A percentile compares a stretch with the other conserved stretches of the same genome.
These are phyloP conservation scores for Euphorbia pulcherrima DNA, from an alignment of 345 rosid species.

Conservation along the genomic window DNA sequence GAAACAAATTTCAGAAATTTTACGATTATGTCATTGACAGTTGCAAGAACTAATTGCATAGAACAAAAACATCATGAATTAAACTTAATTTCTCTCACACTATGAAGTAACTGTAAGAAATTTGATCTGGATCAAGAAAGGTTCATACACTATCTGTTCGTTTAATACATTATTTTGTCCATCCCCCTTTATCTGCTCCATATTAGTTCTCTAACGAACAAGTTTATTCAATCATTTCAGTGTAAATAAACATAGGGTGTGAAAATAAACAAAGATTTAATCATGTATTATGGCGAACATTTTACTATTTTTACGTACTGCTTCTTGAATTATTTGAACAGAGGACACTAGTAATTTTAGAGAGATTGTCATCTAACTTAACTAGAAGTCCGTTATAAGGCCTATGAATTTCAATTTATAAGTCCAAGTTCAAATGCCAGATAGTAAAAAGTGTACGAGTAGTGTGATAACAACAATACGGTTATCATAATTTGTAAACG, in stretches of 20 bases:
- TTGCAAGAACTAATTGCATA: not conserved
- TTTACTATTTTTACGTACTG: not conserved
- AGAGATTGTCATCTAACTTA: not conserved
- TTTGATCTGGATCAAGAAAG: not conserved
- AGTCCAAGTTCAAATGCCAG: constrained; percentile 1
- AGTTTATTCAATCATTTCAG: not conserved
- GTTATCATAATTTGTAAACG: constrained; percentile 9
- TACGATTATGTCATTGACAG: not conserved
- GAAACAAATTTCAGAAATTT: not conserved
- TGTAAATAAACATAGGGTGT: not conserved
- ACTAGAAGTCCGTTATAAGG: not conserved
- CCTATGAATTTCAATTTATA: not conserved
- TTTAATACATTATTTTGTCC: not conserved
- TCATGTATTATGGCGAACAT: not conserved
- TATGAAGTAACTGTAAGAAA: not conserved
- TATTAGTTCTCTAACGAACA: not conserved
- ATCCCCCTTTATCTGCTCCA: not conserved
- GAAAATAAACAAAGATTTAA: not conserved
- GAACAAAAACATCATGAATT: not conserved
- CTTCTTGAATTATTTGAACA: not conserved
- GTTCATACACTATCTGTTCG: no score
- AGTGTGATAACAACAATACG: constrained; percentile 7
- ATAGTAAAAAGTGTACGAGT: not conserved
- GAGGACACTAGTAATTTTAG: not conserved
- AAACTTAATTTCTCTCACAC: not conserved